Evolutionary conservation across 208 protist genomes (phyloP), one percentile per base, ranked within the genome.

Genomic region (Acanthamoeba sp.): DNA sequence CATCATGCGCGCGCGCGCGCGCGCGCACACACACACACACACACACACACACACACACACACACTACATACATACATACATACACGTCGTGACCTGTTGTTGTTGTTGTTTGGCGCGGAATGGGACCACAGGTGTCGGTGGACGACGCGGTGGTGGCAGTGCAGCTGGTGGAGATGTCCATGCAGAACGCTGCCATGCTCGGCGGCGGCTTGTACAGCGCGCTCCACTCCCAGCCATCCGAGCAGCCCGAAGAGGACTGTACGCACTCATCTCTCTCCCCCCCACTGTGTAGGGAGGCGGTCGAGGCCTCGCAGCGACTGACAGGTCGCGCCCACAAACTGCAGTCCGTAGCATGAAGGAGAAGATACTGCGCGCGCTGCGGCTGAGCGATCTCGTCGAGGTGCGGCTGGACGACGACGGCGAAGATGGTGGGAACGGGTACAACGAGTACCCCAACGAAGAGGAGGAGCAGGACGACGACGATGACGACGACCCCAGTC

Each of bases 1-100:
- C 48, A 96, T 99, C 55, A 98, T 99, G 1, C 9, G 3, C 29
- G 10, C 36, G n/a, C n/a, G n/a, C n/a, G n/a, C n/a, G n/a, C n/a
- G n/a, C n/a, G n/a, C n/a, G n/a, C 45, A 48, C 48, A 55, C 48
- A 2, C 48, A n/a, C n/a, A n/a, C n/a, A n/a, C 95, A 98, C 20
- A 97, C 48, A 96, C 36, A 55, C 45, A 14, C 45, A 48, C 48
- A 55, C 48, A 2, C 48, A n/a, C n/a, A n/a, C n/a, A n/a, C 95
- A 98, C 20, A 97, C 48, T 96, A 99, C 55, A 98, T 99, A 14
- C 9, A 7, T 16, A 7, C 36, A n/a, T n/a, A n/a, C n/a, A n/a
- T n/a, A n/a, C n/a, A n/a, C n/a, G n/a, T n/a, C n/a, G n/a, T n/a
- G n/a, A n/a, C n/a, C n/a, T n/a, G n/a, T n/a, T n/a, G n/a, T 80